Base-by-base conservation (phyloP, 306 rosid genomes). In the Glycine soja region DNA sequence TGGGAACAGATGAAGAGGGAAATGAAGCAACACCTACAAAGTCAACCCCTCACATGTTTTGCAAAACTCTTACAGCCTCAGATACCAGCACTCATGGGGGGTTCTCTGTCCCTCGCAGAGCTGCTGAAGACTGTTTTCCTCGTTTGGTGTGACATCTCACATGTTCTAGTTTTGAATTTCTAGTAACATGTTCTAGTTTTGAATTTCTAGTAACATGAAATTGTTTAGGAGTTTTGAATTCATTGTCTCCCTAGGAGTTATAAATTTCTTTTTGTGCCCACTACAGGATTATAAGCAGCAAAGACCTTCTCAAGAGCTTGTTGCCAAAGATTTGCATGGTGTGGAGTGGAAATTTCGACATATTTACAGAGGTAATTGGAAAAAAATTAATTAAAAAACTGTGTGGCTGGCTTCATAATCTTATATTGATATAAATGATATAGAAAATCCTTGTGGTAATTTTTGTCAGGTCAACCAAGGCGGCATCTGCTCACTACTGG, bases 51-150 rank as follows among this genome's bases (percentile, higher is more conserved):
- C 98, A 95, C 79, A 95, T 95, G 97, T 95, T 95, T 82, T 95
- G 98, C 90, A 95, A 95, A 75, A 95, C 98, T 30, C 98, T 95
- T 59, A 95, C 98, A 36, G 98, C 98, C 34, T 95, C 97, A 53
- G 98, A 95, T 73, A 95, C 98, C 58, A 95, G 98, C 85, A 95
- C 97, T 48, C 98, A 95, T 50, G 98, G 98, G 46, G 98, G 98
- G 43, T 95, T 95, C 84, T 95, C 98, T 9, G 98, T 95, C 76
- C 98, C 98, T 79, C 97, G 98, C 42, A 80, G 98, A 86, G 98
- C 98, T 50, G 98, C 98, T 15, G 98, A 95, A 83, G 98, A 95
- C 85, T 95, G 98, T 85, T 95, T 95, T 76, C 98, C 97, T 79
- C 97, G 97, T 58, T 83, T 95, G 97, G 98, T 92, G 63, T 51